Evolutionary conservation across 2,329 filamentous ascomycete genomes (phyloP).

Genomic region (Penicillium sp.): DNA sequence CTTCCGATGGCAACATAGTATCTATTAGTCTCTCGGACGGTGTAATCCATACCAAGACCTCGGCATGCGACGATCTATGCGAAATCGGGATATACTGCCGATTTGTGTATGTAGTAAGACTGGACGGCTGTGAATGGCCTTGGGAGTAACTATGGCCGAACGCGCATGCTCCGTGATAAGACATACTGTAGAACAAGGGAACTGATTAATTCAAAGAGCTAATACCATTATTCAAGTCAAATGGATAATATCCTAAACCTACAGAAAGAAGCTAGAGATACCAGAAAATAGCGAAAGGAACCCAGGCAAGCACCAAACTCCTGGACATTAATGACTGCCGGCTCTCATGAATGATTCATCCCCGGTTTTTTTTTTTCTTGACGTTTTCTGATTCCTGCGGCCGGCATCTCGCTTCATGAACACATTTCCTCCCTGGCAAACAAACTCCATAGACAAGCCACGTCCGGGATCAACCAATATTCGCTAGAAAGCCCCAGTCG

Average conservation of each 20-base stretch:
- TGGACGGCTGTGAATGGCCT: too few species aligned
- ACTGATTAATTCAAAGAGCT: too few species aligned
- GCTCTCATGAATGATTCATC: not conserved
- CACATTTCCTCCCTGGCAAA: conserved; percentile 1
- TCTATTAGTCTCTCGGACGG: too few species aligned
- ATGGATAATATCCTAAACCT: not conserved
- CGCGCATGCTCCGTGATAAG: too few species aligned
- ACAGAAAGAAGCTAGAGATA: not conserved
- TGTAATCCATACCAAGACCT: too few species aligned
- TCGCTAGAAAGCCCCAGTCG: not conserved
- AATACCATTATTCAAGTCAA: not conserved
- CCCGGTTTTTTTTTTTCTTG: not conserved
- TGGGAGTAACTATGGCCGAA: too few species aligned
- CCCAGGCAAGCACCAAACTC: conserved; percentile 2
- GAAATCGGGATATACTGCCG: too few species aligned
- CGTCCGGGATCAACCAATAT: not conserved
- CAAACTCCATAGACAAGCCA: conserved; percentile 8
- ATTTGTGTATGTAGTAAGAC: too few species aligned
- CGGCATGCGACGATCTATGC: too few species aligned
- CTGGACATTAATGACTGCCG: not conserved
- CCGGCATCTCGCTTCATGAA: conserved; percentile 3
- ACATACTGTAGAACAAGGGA: too few species aligned
- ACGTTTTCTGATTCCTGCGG: not conserved
- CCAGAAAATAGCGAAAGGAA: not conserved
- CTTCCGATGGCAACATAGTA: too few species aligned